A percentile compares a stretch with the other conserved stretches of the same genome.
phyloP scores from a whole-genome alignment of 1,284 basidiomycete genomes.

The Xanthoconium separans region DNA sequence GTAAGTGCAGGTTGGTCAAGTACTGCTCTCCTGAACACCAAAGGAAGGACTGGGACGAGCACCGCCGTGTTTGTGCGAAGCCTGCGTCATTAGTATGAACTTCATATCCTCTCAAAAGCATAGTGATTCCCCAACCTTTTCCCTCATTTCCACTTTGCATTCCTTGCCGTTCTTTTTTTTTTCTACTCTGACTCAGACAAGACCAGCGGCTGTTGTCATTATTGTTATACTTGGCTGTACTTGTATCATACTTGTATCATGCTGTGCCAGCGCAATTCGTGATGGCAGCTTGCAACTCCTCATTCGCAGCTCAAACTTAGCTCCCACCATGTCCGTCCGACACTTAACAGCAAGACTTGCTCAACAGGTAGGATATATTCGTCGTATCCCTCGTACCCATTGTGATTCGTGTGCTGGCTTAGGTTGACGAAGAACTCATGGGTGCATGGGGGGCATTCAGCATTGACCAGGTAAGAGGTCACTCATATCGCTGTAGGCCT shows the following conservation, averaged over 20 bases:
- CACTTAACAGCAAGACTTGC: conserved; percentile 79
- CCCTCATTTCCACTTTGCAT: not conserved
- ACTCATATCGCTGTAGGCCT: not conserved
- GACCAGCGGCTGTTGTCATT: conserved; percentile 4
- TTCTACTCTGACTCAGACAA: too few relatives aligned
- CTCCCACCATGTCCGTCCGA: conserved; percentile 57
- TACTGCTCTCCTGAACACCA: conserved; percentile 73
- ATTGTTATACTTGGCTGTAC: conserved; percentile 5
- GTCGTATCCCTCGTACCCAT: not conserved
- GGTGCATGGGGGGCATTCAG: conserved; percentile 81
- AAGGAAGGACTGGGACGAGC: conserved; percentile 70
- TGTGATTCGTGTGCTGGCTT: conserved; percentile 1
- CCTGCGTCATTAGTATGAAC: conserved; percentile 25
- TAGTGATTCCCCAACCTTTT: not conserved
- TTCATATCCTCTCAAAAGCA: not conserved
- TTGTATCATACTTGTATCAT: too few relatives aligned
- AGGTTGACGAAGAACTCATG: conserved; percentile 96
- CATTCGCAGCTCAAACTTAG: too few relatives aligned
- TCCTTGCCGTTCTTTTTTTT: not conserved
- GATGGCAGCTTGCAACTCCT: too few relatives aligned
- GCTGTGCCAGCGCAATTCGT: not conserved
- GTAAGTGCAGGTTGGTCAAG: conserved; percentile 71
- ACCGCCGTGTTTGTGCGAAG: conserved; percentile 61
- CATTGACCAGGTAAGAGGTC: conserved; percentile 71
- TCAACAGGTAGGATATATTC: conserved; percentile 59